phyloP scores from a whole-genome alignment of 2,329 filamentous ascomycete genomes.

The Clarireedia hainanense region DNA sequence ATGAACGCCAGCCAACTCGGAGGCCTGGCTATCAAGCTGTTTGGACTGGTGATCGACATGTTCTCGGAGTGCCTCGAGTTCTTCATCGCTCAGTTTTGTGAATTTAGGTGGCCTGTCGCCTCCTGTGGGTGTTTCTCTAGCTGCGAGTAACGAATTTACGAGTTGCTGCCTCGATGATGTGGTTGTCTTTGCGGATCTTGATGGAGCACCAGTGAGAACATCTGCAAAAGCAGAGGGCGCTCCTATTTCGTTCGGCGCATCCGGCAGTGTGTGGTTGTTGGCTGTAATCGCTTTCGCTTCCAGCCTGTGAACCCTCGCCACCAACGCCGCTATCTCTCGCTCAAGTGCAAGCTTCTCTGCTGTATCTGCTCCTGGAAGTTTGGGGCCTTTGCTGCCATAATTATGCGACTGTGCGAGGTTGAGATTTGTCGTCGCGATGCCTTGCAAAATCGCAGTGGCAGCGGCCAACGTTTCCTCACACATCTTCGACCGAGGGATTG shows the following conservation, averaged over 20 bases:
- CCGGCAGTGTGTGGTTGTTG: conserved; percentile 56
- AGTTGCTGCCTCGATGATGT: conserved; percentile 35
- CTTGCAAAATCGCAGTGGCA: conserved; percentile 45
- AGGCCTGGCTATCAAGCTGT: conserved; percentile 81
- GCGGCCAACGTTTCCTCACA: conserved; percentile 45
- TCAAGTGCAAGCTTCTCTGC: conserved; percentile 73
- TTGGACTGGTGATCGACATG: conserved; percentile 92
- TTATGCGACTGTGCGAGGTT: conserved; percentile 14
- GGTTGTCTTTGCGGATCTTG: conserved; percentile 28
- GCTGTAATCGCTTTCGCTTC: conserved; percentile 66
- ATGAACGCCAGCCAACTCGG: conserved; percentile 78
- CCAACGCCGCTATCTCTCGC: conserved; percentile 71
- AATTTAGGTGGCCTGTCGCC: conserved; percentile 26
- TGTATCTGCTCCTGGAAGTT: conserved; percentile 69
- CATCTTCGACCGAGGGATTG: conserved; percentile 19
- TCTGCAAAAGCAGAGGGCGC: conserved; percentile 59
- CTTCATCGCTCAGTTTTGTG: conserved; percentile 61
- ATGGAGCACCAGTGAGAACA: conserved; percentile 32
- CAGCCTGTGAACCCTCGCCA: conserved; percentile 69
- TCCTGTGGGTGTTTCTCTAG: conserved; percentile 22
- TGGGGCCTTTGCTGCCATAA: conserved; percentile 36
- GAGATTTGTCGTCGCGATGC: conserved; percentile 35
- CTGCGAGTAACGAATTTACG: conserved; percentile 25
- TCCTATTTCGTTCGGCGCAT: conserved; percentile 71
- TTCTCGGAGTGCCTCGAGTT: conserved; percentile 77